A percentile compares a stretch with the other conserved stretches of the same genome.
These are phyloP conservation scores for Colletotrichum tabaci DNA, from an alignment of 2,329 filamentous ascomycete species.

Conservation along the genomic window DNA sequence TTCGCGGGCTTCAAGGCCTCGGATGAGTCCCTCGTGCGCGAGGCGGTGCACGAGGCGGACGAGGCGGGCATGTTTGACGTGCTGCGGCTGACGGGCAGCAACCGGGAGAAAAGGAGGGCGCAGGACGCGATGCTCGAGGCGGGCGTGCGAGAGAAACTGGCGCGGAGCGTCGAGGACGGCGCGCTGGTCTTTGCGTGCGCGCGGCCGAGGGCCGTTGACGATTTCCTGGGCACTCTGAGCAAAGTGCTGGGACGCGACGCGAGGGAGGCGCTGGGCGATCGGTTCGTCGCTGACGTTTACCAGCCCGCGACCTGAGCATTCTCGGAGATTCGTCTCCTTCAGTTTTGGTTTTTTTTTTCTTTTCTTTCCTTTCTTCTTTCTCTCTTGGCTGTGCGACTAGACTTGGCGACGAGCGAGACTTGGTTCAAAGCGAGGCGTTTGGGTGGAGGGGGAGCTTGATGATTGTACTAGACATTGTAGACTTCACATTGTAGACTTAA, in stretches of 20 bases:
- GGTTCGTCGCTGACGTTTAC: constrained; percentile 39
- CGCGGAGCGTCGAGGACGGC: constrained; percentile 27
- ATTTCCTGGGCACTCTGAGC: constrained; percentile 35
- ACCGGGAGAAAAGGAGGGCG: constrained; percentile 32
- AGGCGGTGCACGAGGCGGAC: constrained; percentile 36
- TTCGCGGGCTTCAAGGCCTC: constrained; percentile 38
- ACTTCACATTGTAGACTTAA: too few species aligned
- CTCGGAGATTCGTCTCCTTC: too few species aligned
- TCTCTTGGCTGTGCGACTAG: neutral
- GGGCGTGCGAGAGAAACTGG: constrained; percentile 22
- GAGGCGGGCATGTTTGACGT: constrained; percentile 34
- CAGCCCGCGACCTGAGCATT: constrained; percentile 34
- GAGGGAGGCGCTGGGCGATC: constrained; percentile 36
- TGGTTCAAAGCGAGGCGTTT: constrained; percentile 19
- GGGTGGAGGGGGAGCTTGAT: neutral
- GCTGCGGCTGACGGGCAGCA: constrained; percentile 23
- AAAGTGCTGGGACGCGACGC: constrained; percentile 37
- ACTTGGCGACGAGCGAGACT: neutral
- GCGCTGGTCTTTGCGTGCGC: constrained; percentile 40
- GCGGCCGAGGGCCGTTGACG: constrained; percentile 36
- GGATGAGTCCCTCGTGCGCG: constrained; percentile 33
- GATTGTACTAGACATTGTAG: neutral
- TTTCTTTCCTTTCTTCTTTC: neutral
- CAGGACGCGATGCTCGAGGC: constrained; percentile 40
- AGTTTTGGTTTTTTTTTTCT: neutral